Conservation (phyloP, 129 eudicot species). For the Flaveria brownii region DNA sequence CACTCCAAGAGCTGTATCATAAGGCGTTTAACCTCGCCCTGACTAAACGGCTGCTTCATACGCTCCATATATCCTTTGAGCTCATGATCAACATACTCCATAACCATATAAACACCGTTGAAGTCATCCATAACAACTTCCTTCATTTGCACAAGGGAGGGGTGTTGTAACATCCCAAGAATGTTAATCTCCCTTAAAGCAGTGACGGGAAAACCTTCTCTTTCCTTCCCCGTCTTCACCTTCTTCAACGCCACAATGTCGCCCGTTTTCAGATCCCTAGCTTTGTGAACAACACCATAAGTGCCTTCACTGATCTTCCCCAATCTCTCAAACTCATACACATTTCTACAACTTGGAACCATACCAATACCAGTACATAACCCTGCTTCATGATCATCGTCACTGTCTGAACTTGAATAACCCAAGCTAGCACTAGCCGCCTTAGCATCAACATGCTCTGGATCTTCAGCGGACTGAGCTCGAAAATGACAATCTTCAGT, state of each 20-base stretch:
- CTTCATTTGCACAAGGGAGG: slow-evolving; percentile 61
- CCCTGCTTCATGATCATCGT: slow-evolving; percentile 9
- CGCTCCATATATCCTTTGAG: slow-evolving; percentile 66
- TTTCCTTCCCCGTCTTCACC: slow-evolving; percentile 59
- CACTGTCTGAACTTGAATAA: slow-evolving; percentile 33
- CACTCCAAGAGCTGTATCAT: slow-evolving; percentile 78
- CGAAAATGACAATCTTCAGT: not conserved
- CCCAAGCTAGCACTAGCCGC: not conserved
- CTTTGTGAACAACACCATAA: slow-evolving; percentile 75
- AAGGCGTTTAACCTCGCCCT: slow-evolving; percentile 78
- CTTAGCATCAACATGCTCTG: slow-evolving; percentile 27
- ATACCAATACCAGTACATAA: slow-evolving; percentile 30
- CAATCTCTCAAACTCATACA: slow-evolving; percentile 56
- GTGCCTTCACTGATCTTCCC: slow-evolving; percentile 80
- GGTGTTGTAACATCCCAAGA: slow-evolving; percentile 58
- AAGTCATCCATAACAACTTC: slow-evolving; percentile 70
- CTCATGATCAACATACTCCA: slow-evolving; percentile 80
- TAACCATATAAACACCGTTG: slow-evolving; percentile 63
- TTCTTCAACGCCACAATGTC: slow-evolving; percentile 83
- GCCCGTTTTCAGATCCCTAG: slow-evolving; percentile 65
- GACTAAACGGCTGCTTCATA: slow-evolving; percentile 65
- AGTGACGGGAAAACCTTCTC: slow-evolving; percentile 73
- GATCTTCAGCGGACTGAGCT: slow-evolving; percentile 20
- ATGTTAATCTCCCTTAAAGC: slow-evolving; percentile 72
- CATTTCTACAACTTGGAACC: slow-evolving; percentile 66